Conservation (phyloP, 2,329 filamentous ascomycete species). For the Arthroderma sp. region DNA sequence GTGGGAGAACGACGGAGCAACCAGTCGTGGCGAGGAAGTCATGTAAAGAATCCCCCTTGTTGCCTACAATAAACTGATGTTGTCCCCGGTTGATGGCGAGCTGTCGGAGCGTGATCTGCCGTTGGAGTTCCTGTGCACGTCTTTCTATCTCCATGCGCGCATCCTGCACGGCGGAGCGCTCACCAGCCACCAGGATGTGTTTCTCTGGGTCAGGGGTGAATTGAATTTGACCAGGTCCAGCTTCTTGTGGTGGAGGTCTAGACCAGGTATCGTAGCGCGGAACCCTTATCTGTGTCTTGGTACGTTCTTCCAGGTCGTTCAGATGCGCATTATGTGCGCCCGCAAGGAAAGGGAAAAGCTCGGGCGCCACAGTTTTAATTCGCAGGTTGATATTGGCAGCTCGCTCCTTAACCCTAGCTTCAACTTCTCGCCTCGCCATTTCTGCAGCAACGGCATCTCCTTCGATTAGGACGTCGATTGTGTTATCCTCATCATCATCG, state of each 20-base stretch:
- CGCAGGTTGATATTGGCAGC: conserved; percentile 69
- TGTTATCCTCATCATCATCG: conserved; percentile 64
- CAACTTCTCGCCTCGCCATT: conserved; percentile 69
- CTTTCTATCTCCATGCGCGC: conserved; percentile 70
- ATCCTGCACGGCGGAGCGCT: conserved; percentile 67
- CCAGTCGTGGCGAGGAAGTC: conserved; percentile 53
- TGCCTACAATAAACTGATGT: conserved; percentile 89
- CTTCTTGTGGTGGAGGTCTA: conserved; percentile 50
- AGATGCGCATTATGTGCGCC: conserved; percentile 59
- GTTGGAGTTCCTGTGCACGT: conserved; percentile 60
- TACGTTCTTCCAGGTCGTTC: conserved; percentile 55
- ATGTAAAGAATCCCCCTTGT: conserved; percentile 63
- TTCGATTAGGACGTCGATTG: conserved; percentile 76
- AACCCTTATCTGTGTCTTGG: conserved; percentile 68
- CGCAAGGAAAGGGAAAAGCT: conserved; percentile 92
- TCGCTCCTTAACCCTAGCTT: conserved; percentile 76
- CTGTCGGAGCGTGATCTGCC: conserved; percentile 63
- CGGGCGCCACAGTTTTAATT: conserved; percentile 70
- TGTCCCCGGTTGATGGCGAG: conserved; percentile 70
- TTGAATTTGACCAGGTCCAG: conserved; percentile 50
- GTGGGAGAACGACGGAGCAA: conserved; percentile 8
- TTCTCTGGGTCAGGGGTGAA: conserved; percentile 62
- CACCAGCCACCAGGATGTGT: conserved; percentile 75
- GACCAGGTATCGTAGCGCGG: conserved; percentile 68
- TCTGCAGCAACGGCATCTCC: conserved; percentile 81